Conservation (phyloP, 352 stramenopile species). For the Pythium vanterpoolii region DNA sequence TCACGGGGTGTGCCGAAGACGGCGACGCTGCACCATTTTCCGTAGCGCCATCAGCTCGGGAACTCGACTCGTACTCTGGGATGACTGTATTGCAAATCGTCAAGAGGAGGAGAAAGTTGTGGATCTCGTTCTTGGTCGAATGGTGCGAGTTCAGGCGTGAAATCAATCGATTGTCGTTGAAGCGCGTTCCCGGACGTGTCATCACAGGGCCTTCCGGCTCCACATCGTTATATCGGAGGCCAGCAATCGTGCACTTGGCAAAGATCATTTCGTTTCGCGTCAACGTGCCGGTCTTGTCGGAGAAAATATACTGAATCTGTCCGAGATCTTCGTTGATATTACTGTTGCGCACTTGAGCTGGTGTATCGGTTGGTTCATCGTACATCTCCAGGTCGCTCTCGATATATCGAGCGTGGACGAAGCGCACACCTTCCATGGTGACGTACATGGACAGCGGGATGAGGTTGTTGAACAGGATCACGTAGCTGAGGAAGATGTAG, state of each 20-base stretch:
- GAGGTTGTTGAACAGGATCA: slow-evolving; percentile 89
- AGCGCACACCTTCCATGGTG: slow-evolving; percentile 87
- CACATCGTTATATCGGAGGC: slow-evolving; percentile 90
- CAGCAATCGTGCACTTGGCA: slow-evolving; percentile 90
- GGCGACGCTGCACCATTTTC: not conserved
- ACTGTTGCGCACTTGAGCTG: slow-evolving; percentile 79
- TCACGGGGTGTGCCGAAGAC: slow-evolving; percentile 28
- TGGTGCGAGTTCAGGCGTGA: slow-evolving; percentile 73
- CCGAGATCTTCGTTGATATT: slow-evolving; percentile 89
- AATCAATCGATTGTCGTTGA: slow-evolving; percentile 76
- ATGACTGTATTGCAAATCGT: slow-evolving; percentile 89
- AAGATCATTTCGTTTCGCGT: slow-evolving; percentile 90
- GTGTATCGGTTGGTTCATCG: slow-evolving; percentile 61
- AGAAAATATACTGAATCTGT: slow-evolving; percentile 91
- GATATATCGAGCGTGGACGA: slow-evolving; percentile 84
- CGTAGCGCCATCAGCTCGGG: not conserved
- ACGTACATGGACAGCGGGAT: slow-evolving; percentile 89
- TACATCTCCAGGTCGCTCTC: slow-evolving; percentile 87
- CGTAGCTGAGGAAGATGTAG: slow-evolving; percentile 89
- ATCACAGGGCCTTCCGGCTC: slow-evolving; percentile 46
- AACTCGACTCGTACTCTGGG: slow-evolving; percentile 49
- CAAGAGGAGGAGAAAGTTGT: slow-evolving; percentile 79
- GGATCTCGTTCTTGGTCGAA: slow-evolving; percentile 82
- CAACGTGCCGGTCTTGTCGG: slow-evolving; percentile 85
- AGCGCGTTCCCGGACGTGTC: slow-evolving; percentile 57